A percentile compares a stretch with the other conserved stretches of the same genome.
phyloP scores from a whole-genome alignment of 179 eudicot genomes.

The Patellifolia procumbens region DNA sequence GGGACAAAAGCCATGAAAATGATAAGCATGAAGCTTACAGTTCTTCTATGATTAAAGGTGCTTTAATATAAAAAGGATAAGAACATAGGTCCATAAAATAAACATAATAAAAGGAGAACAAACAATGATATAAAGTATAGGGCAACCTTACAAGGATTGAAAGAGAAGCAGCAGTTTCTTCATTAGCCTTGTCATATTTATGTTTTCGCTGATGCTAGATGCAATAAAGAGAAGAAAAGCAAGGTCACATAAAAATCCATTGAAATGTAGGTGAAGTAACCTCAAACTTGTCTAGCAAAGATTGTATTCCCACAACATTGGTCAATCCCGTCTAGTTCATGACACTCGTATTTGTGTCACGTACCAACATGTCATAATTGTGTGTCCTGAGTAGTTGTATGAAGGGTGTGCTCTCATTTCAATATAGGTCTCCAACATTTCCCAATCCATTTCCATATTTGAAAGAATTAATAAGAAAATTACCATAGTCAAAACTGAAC shows the following conservation, averaged over 20 bases:
- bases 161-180: not conserved
- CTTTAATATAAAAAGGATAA: not conserved
- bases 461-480: not conserved
- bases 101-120: not conserved
- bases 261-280: not conserved
- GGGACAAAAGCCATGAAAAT: not conserved
- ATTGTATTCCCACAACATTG: not conserved
- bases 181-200: not conserved
- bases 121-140: not conserved
- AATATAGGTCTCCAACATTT: not conserved
- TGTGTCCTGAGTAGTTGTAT: not conserved
- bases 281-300: not conserved
- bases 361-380: not conserved
- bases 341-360: not conserved
- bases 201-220: not conserved
- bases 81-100: not conserved
- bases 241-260: not conserved
- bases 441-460: not conserved
- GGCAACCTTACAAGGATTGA: not conserved
- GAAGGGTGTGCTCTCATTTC: not conserved
- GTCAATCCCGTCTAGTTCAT: not conserved
- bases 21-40: not conserved
- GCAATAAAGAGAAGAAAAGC: not conserved
- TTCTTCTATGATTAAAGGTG: not conserved
- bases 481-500: not conserved